Conservation (phyloP, 2,329 filamentous ascomycete genomes). For the Arthrinium phaeospermum region DNA sequence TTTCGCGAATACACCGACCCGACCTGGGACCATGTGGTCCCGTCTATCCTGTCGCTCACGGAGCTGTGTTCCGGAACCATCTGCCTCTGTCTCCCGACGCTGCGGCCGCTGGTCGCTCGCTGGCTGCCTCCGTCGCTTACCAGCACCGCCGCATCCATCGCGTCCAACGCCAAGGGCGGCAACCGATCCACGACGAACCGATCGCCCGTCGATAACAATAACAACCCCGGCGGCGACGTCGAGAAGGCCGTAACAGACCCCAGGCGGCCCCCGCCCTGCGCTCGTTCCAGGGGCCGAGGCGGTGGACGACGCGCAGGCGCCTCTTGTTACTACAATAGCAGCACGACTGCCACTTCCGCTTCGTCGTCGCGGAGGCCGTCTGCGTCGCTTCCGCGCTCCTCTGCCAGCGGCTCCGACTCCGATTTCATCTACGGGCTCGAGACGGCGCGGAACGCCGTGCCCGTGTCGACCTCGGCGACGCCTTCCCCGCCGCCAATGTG, state of each 20-base stretch:
- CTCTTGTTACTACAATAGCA: not conserved
- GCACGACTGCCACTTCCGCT: not conserved
- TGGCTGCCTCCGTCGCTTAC: constrained; percentile 11
- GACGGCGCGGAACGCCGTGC: not conserved
- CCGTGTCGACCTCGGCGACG: not conserved
- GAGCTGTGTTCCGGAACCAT: constrained; percentile 20
- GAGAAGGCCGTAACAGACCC: not conserved
- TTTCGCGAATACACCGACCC: not conserved
- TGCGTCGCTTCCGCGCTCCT: not conserved
- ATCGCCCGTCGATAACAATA: not conserved
- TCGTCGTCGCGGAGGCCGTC: not conserved
- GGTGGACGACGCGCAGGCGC: not conserved
- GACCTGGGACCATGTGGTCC: constrained; percentile 10
- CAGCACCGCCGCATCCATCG: not conserved
- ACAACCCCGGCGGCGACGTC: not conserved
- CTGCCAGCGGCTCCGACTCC: not conserved
- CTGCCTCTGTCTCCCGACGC: constrained; percentile 14
- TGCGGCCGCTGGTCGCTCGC: constrained; percentile 17
- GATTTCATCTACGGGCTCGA: not conserved
- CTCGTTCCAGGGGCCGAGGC: not conserved
- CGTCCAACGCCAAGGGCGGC: not conserved
- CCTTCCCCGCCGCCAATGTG: not conserved
- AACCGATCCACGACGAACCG: not conserved
- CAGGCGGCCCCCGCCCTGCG: not conserved
- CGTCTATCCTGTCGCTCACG: constrained; percentile 2